These are phyloP conservation scores for Buddleja alternifolia DNA, from an alignment of 257 asterid genomes.

Conservation along the genomic window DNA sequence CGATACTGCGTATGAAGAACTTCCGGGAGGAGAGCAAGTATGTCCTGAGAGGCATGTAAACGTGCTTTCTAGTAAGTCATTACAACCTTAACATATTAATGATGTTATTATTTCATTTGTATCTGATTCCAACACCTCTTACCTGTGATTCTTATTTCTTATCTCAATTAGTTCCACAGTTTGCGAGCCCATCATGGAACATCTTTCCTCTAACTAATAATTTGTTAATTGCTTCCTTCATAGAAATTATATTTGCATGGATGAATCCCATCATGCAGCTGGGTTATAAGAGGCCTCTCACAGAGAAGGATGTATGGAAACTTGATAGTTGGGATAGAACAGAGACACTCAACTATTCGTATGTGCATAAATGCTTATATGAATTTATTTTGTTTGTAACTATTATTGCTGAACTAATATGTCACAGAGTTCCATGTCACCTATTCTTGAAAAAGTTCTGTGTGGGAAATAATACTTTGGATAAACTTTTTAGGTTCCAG, in stretches of 20 bases:
- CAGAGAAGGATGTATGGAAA: constrained; percentile 94
- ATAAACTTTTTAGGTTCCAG: constrained; percentile 68
- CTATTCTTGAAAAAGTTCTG: constrained; percentile 7
- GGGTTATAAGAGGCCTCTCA: constrained; percentile 88
- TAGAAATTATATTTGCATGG: constrained; percentile 77
- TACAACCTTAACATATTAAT: constrained; percentile 17
- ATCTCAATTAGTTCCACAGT: constrained; percentile 2
- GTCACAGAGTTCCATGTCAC: background rate
- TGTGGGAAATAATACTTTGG: constrained; percentile 10
- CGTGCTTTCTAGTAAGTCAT: constrained; percentile 71
- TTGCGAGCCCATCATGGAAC: background rate
- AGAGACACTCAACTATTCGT: constrained; percentile 80
- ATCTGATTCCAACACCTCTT: no score
- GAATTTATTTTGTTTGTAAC: background rate
- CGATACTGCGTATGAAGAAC: constrained; percentile 76
- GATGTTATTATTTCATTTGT: constrained; percentile 14
- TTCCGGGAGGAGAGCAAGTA: constrained; percentile 80
- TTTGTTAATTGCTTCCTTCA: constrained; percentile 26
- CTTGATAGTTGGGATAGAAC: constrained; percentile 95
- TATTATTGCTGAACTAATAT: background rate
- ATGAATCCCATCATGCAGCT: constrained; percentile 84
- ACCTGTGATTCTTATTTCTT: background rate
- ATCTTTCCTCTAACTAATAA: background rate
- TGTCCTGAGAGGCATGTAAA: constrained; percentile 90
- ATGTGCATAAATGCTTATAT: constrained; percentile 33